Conservation (phyloP, 164 flowering plant genomes). For the Magnolia changhungtana region DNA sequence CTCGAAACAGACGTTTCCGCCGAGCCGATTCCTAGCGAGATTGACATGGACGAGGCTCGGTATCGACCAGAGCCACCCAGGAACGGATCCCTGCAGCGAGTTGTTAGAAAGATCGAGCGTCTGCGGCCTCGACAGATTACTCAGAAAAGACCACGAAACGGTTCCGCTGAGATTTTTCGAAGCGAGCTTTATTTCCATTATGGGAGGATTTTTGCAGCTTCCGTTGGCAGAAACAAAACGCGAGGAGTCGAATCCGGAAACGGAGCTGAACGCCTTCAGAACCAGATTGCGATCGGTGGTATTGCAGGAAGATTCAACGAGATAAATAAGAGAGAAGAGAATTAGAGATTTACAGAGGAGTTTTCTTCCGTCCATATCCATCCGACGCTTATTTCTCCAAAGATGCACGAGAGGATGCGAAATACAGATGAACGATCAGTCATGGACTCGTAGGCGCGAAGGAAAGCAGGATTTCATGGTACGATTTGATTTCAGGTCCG, state of each 20-base stretch:
- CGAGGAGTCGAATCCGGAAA: conserved; percentile 47
- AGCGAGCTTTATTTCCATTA: conserved; percentile 41
- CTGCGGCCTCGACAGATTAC: conserved; percentile 43
- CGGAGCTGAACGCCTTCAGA: conserved; percentile 51
- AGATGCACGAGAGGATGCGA: background rate
- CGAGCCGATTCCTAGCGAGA: conserved; percentile 62
- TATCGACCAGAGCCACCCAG: conserved; percentile 54
- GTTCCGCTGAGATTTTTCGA: conserved; percentile 61
- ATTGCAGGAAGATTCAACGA: conserved; percentile 39
- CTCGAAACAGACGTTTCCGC: conserved; percentile 46
- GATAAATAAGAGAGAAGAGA: conserved; percentile 15
- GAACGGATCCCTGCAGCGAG: conserved; percentile 57
- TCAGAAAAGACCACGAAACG: conserved; percentile 61
- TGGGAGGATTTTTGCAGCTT: conserved; percentile 34
- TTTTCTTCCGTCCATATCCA: conserved; percentile 8
- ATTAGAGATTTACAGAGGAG: conserved; percentile 20
- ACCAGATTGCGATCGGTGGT: conserved; percentile 35
- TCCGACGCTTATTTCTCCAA: background rate
- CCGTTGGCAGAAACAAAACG: conserved; percentile 13
- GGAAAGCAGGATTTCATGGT: background rate
- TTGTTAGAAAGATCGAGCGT: conserved; percentile 72
- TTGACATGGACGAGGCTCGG: conserved; percentile 43
- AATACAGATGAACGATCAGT: background rate
- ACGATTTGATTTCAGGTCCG: background rate
- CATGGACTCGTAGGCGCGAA: background rate